A percentile compares a stretch with the other conserved stretches of the same genome.
Evolutionary conservation across 306 rosid species (phyloP).

Genomic region (Erythrophleum fordii): DNA sequence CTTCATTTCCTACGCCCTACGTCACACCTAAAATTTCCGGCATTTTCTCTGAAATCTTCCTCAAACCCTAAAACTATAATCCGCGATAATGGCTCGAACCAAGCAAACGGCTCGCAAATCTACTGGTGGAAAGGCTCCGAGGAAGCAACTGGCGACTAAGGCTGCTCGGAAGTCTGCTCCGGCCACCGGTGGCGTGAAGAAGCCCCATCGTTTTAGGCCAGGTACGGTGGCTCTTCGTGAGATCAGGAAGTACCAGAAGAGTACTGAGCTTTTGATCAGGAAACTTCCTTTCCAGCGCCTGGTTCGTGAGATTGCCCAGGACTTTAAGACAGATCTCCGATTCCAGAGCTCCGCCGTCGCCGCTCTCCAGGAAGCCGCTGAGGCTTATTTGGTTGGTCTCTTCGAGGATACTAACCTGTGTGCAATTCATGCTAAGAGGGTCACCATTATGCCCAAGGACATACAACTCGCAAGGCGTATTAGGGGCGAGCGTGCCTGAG

Average conservation of each 20-base stretch:
- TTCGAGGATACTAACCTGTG: conserved; percentile 57
- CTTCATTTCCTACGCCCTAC: rapidly evolving
- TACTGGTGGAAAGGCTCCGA: conserved; percentile 57
- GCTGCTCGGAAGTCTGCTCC: conserved; percentile 59
- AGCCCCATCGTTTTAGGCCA: conserved; percentile 53
- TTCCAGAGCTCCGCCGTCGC: conserved; percentile 58
- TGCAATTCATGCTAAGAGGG: conserved; percentile 57
- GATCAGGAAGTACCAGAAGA: conserved; percentile 61
- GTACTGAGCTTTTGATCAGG: conserved; percentile 51
- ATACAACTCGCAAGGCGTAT: conserved; percentile 59
- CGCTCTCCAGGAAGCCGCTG: conserved; percentile 52
- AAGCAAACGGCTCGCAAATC: conserved; percentile 62
- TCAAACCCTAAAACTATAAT: too few relatives aligned
- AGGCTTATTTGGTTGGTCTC: conserved; percentile 50
- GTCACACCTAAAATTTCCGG: rapidly evolving
- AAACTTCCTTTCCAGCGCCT: conserved; percentile 53
- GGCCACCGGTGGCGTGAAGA: conserved; percentile 58
- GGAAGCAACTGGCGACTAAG: conserved; percentile 53
- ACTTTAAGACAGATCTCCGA: conserved; percentile 56
- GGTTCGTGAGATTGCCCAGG: conserved; percentile 60
- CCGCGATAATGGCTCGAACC: conserved; percentile 48
- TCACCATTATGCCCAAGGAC: conserved; percentile 58
- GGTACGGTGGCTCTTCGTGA: conserved; percentile 60
- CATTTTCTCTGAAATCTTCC: too few relatives aligned
- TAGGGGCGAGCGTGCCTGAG: conserved; percentile 55